phyloP scores from a whole-genome alignment of 2,329 filamentous ascomycete species.

The Talaromyces amestolkiae region DNA sequence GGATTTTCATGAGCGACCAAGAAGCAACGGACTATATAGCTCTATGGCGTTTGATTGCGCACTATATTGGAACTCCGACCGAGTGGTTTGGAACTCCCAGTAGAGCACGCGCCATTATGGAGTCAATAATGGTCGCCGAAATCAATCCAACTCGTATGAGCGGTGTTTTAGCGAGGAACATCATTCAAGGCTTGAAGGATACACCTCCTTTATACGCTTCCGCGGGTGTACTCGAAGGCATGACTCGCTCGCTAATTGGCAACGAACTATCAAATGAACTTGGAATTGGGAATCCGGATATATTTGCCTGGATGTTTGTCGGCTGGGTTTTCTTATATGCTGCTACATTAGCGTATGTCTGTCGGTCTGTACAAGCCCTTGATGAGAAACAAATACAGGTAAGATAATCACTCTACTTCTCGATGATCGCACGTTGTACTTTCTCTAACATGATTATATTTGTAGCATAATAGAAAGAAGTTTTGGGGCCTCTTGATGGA shows the following conservation, averaged over 20 bases:
- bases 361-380: not conserved
- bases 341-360: slow-evolving; percentile 45
- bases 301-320: slow-evolving; percentile 53
- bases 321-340: not conserved
- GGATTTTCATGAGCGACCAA: slow-evolving; percentile 60
- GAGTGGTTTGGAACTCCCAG: slow-evolving; percentile 57
- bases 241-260: slow-evolving; percentile 69
- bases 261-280: slow-evolving; percentile 60
- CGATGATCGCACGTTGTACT: not conserved
- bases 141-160: slow-evolving; percentile 63
- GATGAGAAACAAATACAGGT: not conserved
- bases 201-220: slow-evolving; percentile 65
- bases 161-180: slow-evolving; percentile 68
- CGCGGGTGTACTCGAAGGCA: slow-evolving; percentile 65
- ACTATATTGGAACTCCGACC: slow-evolving; percentile 68
- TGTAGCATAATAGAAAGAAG: not conserved
- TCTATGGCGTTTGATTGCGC: slow-evolving; percentile 71
- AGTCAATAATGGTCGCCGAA: slow-evolving; percentile 65
- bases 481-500: slow-evolving; percentile 1
- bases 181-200: slow-evolving; percentile 65
- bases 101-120: slow-evolving; percentile 62
- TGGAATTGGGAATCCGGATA: slow-evolving; percentile 55
- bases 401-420: not conserved
- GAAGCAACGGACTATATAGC: slow-evolving; percentile 70
- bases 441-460: not conserved